Evolutionary conservation across 2,329 filamentous ascomycete species (phyloP), one percentile per base, ranked within the genome.

Genomic region (Penicillium sp.): DNA sequence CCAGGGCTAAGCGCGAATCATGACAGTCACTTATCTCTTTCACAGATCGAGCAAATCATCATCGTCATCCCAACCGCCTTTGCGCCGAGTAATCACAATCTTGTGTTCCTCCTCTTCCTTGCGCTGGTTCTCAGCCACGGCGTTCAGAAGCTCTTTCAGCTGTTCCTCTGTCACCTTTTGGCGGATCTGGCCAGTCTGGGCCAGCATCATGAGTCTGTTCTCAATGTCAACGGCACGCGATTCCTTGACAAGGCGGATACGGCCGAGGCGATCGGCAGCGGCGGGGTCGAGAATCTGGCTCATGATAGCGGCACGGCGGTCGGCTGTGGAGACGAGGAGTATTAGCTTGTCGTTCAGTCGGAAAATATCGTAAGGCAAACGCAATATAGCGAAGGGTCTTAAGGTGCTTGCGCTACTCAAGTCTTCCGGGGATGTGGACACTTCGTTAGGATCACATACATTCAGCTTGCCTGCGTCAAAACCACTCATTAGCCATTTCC

Each of bases 191-290:
- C 94, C 93, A 26, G 89, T 86, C 72, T 93, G 87, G 60, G 95
- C 94, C 60, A 99, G 86, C 87, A 89, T 93, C 77, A 99, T 93
- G 59, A 99, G 85, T 54, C 94, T 82, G 83, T 96, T 93, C 82
- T 99, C 95, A 59, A 99, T 87, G 72, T 97, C 93, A 63, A 85
- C 86, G 38, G 95, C 95, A 71, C 95, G 91, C 70, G 89, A 89
- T 76, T 93, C 92, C 80, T 98, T 98, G 74, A 99, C 95, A 62
- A 99, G 88, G 37, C 94, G 90, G 80, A 99, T 98, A 67, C 95
- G 92, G 59, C 92, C 92, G 1, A 99, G 85, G 14, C 95, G 91
- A 80, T 99, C 95, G 62, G 92, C 91, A 19, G 95, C 95, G 73
- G 94, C 92, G 68, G 95, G 95, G 71, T 93, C 89, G 64, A 99